Evolutionary conservation across 2,329 filamentous ascomycete genomes (phyloP).

Genomic region (Sporothrix pseudoabietina): DNA sequence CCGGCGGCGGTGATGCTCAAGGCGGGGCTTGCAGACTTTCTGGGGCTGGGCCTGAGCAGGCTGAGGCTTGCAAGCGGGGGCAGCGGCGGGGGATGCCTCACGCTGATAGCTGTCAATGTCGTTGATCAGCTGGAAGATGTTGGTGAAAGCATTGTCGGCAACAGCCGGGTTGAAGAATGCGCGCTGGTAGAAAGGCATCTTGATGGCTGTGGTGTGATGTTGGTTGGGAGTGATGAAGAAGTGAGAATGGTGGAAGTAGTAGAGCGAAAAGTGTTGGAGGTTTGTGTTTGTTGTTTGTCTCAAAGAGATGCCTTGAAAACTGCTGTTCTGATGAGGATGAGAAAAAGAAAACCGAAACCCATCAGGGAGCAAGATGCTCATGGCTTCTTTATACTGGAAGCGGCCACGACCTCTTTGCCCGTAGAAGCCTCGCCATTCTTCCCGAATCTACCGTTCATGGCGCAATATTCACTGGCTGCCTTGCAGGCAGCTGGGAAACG

Average conservation of each 20-base stretch:
- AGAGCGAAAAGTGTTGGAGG: not conserved
- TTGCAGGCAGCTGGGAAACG: constrained; percentile 20
- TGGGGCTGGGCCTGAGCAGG: constrained; percentile 16
- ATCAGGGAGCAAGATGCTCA: not conserved
- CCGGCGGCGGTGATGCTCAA: constrained; percentile 5
- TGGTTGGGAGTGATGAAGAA: constrained; percentile 27
- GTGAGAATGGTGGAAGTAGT: constrained; percentile 34
- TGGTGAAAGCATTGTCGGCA: constrained; percentile 37
- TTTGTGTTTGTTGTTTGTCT: not conserved
- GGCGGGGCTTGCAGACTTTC: constrained; percentile 19
- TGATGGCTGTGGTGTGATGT: constrained; percentile 40
- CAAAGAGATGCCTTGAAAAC: not conserved
- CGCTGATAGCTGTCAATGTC: constrained; percentile 60
- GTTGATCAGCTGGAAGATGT: constrained; percentile 65
- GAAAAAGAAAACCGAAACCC: not conserved
- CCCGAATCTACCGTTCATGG: constrained; percentile 20
- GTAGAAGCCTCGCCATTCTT: constrained; percentile 21
- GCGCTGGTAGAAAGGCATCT: constrained; percentile 64
- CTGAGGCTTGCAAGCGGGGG: constrained; percentile 30
- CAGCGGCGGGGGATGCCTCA: constrained; percentile 37
- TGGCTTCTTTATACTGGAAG: constrained; percentile 28
- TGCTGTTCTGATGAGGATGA: constrained; percentile 21
- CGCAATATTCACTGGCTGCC: constrained; percentile 7
- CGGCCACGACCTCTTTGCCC: too few species aligned
- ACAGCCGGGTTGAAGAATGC: constrained; percentile 41